phyloP scores from a whole-genome alignment of 352 stramenopile species.

The Thalassiosira oceanica region DNA sequence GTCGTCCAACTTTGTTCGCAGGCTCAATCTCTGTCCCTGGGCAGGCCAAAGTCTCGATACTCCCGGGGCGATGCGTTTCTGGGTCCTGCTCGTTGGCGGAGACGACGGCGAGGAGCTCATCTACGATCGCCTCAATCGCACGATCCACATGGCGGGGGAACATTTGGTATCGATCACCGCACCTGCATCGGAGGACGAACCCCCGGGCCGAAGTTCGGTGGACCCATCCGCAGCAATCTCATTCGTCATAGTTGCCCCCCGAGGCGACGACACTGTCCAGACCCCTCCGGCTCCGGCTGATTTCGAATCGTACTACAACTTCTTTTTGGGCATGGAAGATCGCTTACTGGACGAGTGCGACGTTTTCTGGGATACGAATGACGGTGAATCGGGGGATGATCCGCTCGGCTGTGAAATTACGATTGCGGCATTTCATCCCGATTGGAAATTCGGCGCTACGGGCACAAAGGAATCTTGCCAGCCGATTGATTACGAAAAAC shows the following conservation, averaged over 20 bases:
- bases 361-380: slow-evolving; percentile 33
- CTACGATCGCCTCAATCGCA: not conserved
- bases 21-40: slow-evolving; percentile 68
- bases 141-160: slow-evolving; percentile 18
- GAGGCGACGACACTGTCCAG: not conserved
- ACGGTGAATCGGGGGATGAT: slow-evolving; percentile 14
- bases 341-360: slow-evolving; percentile 47
- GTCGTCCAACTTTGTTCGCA: slow-evolving; percentile 60
- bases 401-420: slow-evolving; percentile 54
- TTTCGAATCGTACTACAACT: slow-evolving; percentile 69
- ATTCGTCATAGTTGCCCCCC: slow-evolving; percentile 46
- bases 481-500: slow-evolving; percentile 66
- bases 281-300: slow-evolving; percentile 1
- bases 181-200: not conserved
- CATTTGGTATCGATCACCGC: slow-evolving; percentile 7
- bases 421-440: slow-evolving; percentile 72
- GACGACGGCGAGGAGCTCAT: slow-evolving; percentile 6
- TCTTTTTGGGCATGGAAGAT: slow-evolving; percentile 69
- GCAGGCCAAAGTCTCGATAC: slow-evolving; percentile 48
- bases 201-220: slow-evolving; percentile 24
- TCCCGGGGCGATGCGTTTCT: slow-evolving; percentile 54
- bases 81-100: slow-evolving; percentile 36
- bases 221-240: slow-evolving; percentile 55
- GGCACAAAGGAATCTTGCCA: not conserved
- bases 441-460: slow-evolving; percentile 53